Percentiles rank a stretch among this genome's conserved stretches.
Evolutionary conservation across 495 filamentous ascomycete species (phyloP).

Genomic region (Neurospora sp.): DNA sequence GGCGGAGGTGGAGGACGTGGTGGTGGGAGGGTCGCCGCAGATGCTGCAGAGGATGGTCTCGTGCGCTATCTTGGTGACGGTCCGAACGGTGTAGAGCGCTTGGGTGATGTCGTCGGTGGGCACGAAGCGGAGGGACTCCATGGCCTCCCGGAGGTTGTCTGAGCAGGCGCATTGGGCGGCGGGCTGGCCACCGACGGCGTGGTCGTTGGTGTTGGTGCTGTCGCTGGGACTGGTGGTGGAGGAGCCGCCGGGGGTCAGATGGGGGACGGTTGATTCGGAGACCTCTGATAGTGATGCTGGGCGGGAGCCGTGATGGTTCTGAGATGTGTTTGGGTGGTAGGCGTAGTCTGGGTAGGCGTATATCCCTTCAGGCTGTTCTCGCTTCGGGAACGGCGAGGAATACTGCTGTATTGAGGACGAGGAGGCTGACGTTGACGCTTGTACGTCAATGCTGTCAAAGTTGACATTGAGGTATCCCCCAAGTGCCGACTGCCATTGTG

Average conservation of each 20-base stretch:
- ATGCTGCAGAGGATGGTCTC: constrained; percentile 47
- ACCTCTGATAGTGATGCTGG: background rate
- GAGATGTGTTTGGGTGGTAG: background rate
- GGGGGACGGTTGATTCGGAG: background rate
- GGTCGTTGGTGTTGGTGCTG: background rate
- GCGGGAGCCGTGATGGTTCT: background rate
- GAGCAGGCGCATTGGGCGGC: constrained; percentile 26
- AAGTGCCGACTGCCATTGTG: background rate
- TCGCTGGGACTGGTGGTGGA: background rate
- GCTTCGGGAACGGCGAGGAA: background rate
- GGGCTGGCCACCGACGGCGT: background rate
- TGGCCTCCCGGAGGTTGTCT: constrained; percentile 30
- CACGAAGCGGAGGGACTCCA: constrained; percentile 35
- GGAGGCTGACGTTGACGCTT: background rate
- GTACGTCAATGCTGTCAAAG: background rate
- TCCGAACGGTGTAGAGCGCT: constrained; percentile 47
- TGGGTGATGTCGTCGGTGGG: constrained; percentile 29
- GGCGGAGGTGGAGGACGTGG: constrained; percentile 2
- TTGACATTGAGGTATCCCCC: background rate
- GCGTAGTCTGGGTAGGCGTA: background rate
- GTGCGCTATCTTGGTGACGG: constrained; percentile 44
- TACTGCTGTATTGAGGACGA: background rate
- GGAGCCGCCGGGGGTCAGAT: background rate
- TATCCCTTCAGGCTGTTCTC: background rate
- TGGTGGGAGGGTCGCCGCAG: constrained; percentile 38